A percentile compares a stretch with the other conserved stretches of the same genome.
Evolutionary conservation across 73 alveolate genomes (phyloP).

Genomic region (Halteria grandinella): DNA sequence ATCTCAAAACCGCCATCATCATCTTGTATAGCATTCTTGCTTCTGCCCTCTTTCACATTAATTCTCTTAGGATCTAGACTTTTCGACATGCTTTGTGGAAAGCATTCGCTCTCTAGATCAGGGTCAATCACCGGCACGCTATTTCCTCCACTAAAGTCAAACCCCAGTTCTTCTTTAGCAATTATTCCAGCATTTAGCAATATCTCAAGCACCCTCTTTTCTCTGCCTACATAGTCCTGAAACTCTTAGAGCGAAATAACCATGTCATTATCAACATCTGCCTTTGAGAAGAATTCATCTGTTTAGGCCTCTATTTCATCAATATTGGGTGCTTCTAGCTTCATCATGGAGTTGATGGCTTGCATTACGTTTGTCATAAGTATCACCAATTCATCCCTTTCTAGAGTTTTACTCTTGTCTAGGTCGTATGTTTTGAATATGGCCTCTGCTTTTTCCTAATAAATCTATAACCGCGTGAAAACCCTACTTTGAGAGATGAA

Average conservation of each 20-base stretch:
- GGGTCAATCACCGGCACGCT: constrained; percentile 78
- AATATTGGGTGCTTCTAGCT: constrained; percentile 78
- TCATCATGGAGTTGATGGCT: constrained; percentile 77
- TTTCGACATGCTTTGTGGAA: constrained; percentile 75
- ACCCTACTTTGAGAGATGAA: constrained; percentile 56
- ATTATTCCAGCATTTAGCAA: constrained; percentile 71
- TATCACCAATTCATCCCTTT: constrained; percentile 91
- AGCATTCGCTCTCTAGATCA: constrained; percentile 79
- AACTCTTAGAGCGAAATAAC: constrained; percentile 90
- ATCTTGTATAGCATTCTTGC: constrained; percentile 74
- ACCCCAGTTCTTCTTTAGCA: constrained; percentile 78
- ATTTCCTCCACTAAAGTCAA: constrained; percentile 76
- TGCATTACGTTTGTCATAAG: constrained; percentile 84
- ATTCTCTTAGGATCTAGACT: too few species aligned
- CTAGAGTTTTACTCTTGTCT: constrained; percentile 86
- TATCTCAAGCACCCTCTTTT: constrained; percentile 83
- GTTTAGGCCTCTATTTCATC: constrained; percentile 87
- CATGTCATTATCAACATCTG: constrained; percentile 94
- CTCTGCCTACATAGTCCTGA: constrained; percentile 83
- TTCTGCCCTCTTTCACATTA: constrained; percentile 63
- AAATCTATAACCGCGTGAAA: too few species aligned
- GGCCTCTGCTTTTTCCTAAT: constrained; percentile 77
- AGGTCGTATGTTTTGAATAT: constrained; percentile 87
- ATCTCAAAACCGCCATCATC: constrained; percentile 66
- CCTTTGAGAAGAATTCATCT: constrained; percentile 86